Conservation (phyloP, 1,284 basidiomycete genomes). For the Macrocystidia cucumis region DNA sequence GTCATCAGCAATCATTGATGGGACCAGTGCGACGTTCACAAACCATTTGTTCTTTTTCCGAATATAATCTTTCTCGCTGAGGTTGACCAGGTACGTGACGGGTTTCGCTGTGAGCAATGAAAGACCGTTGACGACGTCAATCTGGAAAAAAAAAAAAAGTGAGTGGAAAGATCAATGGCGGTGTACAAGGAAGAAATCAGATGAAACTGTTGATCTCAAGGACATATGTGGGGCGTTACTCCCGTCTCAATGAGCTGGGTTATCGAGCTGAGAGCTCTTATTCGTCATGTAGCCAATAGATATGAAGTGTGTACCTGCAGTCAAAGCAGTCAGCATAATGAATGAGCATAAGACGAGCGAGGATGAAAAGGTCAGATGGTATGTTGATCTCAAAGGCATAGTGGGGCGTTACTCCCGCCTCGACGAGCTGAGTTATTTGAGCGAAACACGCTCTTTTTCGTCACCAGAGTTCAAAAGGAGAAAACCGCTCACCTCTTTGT, state of each 20-base stretch:
- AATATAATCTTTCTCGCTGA: constrained; percentile 92
- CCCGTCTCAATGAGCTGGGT: constrained; percentile 54
- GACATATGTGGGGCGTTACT: constrained; percentile 61
- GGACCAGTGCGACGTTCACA: constrained; percentile 7
- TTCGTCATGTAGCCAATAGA: constrained; percentile 47
- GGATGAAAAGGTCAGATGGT: constrained; percentile 31
- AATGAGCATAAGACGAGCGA: background rate
- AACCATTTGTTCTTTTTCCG: constrained; percentile 99
- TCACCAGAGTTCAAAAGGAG: constrained; percentile 30
- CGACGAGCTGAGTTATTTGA: constrained; percentile 77
- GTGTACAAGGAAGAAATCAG: constrained; percentile 28
- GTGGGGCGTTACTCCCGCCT: constrained; percentile 72
- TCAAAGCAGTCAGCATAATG: background rate
- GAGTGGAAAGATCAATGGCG: background rate
- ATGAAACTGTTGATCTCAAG: constrained; percentile 46
- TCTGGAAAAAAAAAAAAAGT: constrained; percentile 39
- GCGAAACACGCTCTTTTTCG: constrained; percentile 71
- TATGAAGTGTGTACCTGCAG: background rate
- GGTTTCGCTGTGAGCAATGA: constrained; percentile 95
- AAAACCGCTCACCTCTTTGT: constrained; percentile 81
- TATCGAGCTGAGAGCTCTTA: constrained; percentile 66
- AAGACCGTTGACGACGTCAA: constrained; percentile 93
- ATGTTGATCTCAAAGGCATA: constrained; percentile 54
- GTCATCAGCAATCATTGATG: background rate
- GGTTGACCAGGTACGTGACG: constrained; percentile 97